Conservation (phyloP, 2,329 filamentous ascomycete species). For the Chlorencoelia australis region DNA sequence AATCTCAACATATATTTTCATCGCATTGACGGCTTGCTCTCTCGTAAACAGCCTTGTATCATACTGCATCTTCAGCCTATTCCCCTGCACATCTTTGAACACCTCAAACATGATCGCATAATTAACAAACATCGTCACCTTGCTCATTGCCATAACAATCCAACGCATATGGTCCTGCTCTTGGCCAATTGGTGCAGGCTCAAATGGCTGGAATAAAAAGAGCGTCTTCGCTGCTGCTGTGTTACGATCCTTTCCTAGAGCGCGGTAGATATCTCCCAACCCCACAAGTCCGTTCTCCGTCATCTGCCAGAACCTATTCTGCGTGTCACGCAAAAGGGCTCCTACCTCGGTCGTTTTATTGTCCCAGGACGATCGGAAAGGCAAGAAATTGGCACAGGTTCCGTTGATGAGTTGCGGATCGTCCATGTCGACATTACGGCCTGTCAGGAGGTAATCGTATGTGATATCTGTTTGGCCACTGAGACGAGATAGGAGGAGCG, state of each 20-base stretch:
- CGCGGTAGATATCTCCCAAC: too few relatives aligned
- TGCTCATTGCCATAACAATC: not conserved
- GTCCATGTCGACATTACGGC: not conserved
- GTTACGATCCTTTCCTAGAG: too few relatives aligned
- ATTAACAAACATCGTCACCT: not conserved
- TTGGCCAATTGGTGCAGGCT: not conserved
- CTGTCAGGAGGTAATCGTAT: not conserved
- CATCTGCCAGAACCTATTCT: not conserved
- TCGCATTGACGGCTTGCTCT: too few relatives aligned
- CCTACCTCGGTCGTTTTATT: not conserved
- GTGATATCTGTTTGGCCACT: not conserved
- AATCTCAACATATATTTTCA: too few relatives aligned
- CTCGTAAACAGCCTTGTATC: too few relatives aligned
- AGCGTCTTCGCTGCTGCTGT: too few relatives aligned
- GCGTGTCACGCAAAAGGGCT: not conserved
- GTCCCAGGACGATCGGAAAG: too few relatives aligned
- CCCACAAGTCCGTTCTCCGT: too few relatives aligned
- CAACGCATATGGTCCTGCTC: not conserved
- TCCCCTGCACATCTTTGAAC: not conserved
- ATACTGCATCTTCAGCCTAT: not conserved
- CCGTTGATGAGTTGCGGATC: too few relatives aligned
- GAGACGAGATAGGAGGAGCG: not conserved
- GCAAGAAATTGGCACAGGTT: too few relatives aligned
- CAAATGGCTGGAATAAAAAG: too few relatives aligned
- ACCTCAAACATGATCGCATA: not conserved